Evolutionary conservation across 306 rosid species (phyloP).

Genomic region (Mimosa bimucronata): DNA sequence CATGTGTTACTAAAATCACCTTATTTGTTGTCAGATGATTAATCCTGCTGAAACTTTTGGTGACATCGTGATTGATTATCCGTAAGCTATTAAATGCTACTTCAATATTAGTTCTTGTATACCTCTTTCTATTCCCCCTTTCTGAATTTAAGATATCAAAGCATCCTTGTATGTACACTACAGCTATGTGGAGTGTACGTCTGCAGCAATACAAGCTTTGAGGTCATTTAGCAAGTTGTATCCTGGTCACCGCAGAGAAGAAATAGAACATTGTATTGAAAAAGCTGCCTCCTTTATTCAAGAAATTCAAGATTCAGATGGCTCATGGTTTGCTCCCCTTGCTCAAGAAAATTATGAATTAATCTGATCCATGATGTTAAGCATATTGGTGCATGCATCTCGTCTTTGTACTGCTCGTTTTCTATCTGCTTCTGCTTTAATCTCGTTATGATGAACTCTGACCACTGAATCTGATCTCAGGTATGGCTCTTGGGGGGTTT

Average conservation of each 20-base stretch:
- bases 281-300: slow-evolving; percentile 63
- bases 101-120: slow-evolving; percentile 28
- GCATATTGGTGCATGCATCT: slow-evolving; percentile 30
- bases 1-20: slow-evolving; percentile 14
- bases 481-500: slow-evolving; percentile 95
- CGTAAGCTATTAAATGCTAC: slow-evolving; percentile 64
- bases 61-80: slow-evolving; percentile 92
- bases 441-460: slow-evolving; percentile 30
- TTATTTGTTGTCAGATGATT: slow-evolving; percentile 65
- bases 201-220: slow-evolving; percentile 89
- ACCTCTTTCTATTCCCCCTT: slow-evolving; percentile 6
- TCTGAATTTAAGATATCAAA: slow-evolving; percentile 8
- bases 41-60: slow-evolving; percentile 98
- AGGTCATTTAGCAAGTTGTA: slow-evolving; percentile 57
- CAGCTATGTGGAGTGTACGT: slow-evolving; percentile 90
- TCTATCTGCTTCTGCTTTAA: slow-evolving; percentile 15
- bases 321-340: slow-evolving; percentile 76
- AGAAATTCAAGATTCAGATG: slow-evolving; percentile 70
- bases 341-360: slow-evolving; percentile 6
- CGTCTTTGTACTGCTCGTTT: slow-evolving; percentile 17
- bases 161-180: slow-evolving; percentile 31
- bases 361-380: slow-evolving; percentile 21
- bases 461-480: slow-evolving; percentile 54
- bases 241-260: slow-evolving; percentile 71
- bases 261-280: slow-evolving; percentile 60